Evolutionary conservation across 2,329 filamentous ascomycete genomes (phyloP), one percentile per base, ranked within the genome.

Genomic region (Sporothrix brasiliensis): DNA sequence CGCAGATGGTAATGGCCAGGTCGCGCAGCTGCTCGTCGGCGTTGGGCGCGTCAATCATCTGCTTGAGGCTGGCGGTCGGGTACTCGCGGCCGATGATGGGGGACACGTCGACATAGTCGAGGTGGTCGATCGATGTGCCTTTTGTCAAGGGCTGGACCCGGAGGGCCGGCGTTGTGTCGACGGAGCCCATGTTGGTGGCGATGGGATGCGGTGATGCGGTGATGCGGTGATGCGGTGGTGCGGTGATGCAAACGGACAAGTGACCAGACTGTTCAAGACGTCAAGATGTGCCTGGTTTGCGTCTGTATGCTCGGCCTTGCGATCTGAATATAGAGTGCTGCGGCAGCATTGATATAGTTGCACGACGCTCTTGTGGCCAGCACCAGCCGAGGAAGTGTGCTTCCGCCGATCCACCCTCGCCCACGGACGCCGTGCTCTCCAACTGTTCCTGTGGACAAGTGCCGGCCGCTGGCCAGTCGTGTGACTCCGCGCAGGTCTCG

Each of bases 11-110:
- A 68, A 89, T 86, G 21, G 86, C 88, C 0, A 91, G 80, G 73
- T 90, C 88, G 1, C 84, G 83, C 27, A 90, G 78, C 3, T 88
- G 77, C 41, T 85, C 83, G 56, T 90, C 87, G 0, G 84, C 78
- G 69, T 89, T 84, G 0, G 60, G 60, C 82, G 78, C 2, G 84
- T 83, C 19, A 85, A 80, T 19, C 89, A 79, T 63, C 83, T 82
- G 44, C 89, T 84, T 1, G 82, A 81, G 60, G 68, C 87, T 83
- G 39, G 84, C 78, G 3, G 41, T 49, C 14, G 41, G 58, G 7
- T 79, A 88, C 75, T 88, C 86, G 19, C 83, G 82, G 1, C 86
- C 86, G 53, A 88, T 87, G 27, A 83, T 79, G 0, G 86, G 86
- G 0, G 86, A 87, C 7, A 83, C 77, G 69, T 87, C 85, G 65